Evolutionary conservation across 495 filamentous ascomycete species (phyloP).

Genomic region (Hyaloscypha finlandica): DNA sequence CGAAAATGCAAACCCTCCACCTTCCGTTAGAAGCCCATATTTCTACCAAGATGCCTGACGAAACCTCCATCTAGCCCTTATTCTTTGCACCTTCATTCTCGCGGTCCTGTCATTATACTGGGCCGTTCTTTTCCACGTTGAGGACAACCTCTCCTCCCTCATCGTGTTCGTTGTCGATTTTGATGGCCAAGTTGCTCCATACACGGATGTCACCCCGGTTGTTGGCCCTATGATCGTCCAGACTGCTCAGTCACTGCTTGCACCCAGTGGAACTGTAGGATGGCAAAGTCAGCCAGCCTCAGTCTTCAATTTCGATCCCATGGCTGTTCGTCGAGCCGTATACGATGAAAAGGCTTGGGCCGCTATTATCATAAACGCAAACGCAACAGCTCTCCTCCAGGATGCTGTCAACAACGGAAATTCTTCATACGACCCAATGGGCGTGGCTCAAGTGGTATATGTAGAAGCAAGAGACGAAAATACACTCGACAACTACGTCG

Average conservation of each 20-base stretch:
- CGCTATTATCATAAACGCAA: slow-evolving; percentile 65
- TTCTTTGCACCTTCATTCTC: slow-evolving; percentile 56
- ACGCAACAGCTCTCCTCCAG: slow-evolving; percentile 62
- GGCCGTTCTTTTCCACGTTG: slow-evolving; percentile 55
- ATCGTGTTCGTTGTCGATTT: slow-evolving; percentile 67
- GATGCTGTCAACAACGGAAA: slow-evolving; percentile 59
- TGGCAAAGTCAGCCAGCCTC: slow-evolving; percentile 51
- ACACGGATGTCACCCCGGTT: slow-evolving; percentile 47
- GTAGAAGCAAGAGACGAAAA: slow-evolving; percentile 61
- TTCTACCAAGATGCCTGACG: background rate
- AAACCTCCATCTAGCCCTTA: slow-evolving; percentile 43
- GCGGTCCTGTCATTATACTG: slow-evolving; percentile 61
- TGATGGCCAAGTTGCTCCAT: slow-evolving; percentile 58
- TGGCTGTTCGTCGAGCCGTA: slow-evolving; percentile 59
- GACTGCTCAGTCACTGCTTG: slow-evolving; percentile 40
- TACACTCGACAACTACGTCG: slow-evolving; percentile 54
- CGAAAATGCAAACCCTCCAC: background rate
- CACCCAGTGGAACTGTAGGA: slow-evolving; percentile 43
- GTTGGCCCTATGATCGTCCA: slow-evolving; percentile 57
- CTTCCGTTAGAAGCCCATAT: background rate
- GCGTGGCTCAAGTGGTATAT: slow-evolving; percentile 60
- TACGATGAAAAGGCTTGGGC: slow-evolving; percentile 65
- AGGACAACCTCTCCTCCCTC: slow-evolving; percentile 49
- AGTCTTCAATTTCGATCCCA: slow-evolving; percentile 59
- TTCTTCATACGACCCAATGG: slow-evolving; percentile 62